Conservation (phyloP, 2,329 filamentous ascomycete genomes). For the Fusarium zealandicum region DNA sequence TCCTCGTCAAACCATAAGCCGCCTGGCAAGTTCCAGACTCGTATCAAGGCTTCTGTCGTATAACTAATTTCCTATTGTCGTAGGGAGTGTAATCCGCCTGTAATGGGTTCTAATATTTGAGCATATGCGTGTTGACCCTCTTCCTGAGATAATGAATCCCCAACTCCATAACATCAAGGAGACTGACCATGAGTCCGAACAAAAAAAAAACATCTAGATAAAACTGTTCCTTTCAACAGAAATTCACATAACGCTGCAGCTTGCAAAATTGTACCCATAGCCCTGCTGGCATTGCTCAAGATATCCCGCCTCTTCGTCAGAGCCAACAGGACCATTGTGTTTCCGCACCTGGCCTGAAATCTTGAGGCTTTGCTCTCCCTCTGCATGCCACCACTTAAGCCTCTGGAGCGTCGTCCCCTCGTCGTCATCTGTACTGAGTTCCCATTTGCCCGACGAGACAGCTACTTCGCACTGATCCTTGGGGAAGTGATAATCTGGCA, state of each 20-base stretch:
- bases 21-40: constrained; percentile 1
- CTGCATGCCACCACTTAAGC: constrained; percentile 91
- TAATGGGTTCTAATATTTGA: neutral
- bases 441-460: constrained; percentile 88
- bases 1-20: neutral
- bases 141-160: constrained; percentile 5
- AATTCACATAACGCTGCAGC: constrained; percentile 61
- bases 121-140: neutral
- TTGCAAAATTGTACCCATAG: constrained; percentile 54
- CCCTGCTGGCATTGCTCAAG: constrained; percentile 70
- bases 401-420: constrained; percentile 75
- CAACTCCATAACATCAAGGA: constrained; percentile 6
- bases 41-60: constrained; percentile 9
- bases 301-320: constrained; percentile 78
- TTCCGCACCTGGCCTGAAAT: constrained; percentile 76
- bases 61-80: constrained; percentile 13
- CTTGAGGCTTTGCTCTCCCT: constrained; percentile 81
- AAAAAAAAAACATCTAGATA: neutral
- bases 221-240: neutral
- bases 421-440: constrained; percentile 76
- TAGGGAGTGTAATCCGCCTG: neutral
- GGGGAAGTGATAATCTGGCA: constrained; percentile 94
- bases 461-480: constrained; percentile 73
- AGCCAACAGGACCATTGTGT: constrained; percentile 62
- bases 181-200: no score